These are phyloP conservation scores for Mycosphaerelloides madeirae DNA, from an alignment of 2,329 filamentous ascomycete genomes.

Conservation along the genomic window DNA sequence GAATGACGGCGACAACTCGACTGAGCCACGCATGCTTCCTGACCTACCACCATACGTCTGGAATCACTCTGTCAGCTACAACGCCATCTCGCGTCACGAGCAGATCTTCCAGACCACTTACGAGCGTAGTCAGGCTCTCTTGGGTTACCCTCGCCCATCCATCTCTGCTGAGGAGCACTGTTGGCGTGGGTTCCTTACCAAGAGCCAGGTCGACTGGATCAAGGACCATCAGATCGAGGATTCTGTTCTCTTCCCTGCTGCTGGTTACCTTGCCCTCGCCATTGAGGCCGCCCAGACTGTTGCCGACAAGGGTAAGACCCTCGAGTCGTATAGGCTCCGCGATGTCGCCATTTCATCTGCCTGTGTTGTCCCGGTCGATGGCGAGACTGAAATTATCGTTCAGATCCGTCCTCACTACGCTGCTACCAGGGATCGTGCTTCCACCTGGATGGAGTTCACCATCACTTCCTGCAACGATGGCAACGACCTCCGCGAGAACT, in stretches of 20 bases:
- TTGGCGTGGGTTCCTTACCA: conserved; percentile 1
- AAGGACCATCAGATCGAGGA: conserved; percentile 25
- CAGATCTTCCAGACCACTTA: not conserved
- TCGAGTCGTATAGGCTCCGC: conserved; percentile 7
- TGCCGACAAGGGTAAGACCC: not conserved
- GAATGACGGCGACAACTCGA: not conserved
- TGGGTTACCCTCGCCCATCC: not conserved
- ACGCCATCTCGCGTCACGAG: not conserved
- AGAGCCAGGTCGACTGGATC: conserved; percentile 30
- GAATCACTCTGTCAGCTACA: conserved; percentile 8
- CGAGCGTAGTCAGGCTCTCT: not conserved
- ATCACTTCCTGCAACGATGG: conserved; percentile 4
- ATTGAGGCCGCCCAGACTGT: conserved; percentile 14
- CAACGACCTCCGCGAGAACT: conserved; percentile 8
- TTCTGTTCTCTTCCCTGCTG: conserved; percentile 28
- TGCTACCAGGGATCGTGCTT: conserved; percentile 2
- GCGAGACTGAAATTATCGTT: conserved; percentile 3
- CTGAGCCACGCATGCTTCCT: not conserved
- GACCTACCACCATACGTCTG: conserved; percentile 12
- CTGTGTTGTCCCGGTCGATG: not conserved
- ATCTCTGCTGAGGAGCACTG: not conserved
- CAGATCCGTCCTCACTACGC: conserved; percentile 5
- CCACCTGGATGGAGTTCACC: conserved; percentile 3
- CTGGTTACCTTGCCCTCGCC: conserved; percentile 18
- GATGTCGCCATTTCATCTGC: conserved; percentile 5